phyloP scores from a whole-genome alignment of 345 rosid species.

The Citrus inodora region DNA sequence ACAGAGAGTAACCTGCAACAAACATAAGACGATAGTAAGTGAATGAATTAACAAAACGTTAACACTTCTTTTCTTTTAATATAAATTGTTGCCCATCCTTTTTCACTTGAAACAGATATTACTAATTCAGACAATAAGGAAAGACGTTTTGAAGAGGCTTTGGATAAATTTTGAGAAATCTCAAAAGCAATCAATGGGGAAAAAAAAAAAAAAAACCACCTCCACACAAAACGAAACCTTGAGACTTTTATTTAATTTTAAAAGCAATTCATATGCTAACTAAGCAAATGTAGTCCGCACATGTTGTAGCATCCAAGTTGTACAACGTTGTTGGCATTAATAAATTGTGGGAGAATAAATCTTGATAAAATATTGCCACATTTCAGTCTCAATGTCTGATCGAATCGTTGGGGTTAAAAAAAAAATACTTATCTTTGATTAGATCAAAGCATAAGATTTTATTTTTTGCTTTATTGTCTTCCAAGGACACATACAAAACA shows the following conservation, averaged over 20 bases:
- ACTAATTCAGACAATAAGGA: neutral
- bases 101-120: too few species aligned
- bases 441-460: neutral
- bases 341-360: neutral
- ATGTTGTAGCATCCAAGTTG: neutral
- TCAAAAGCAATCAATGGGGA: too few species aligned
- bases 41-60: too few species aligned
- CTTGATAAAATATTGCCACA: neutral
- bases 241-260: neutral
- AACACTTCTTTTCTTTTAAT: too few species aligned
- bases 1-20: too few species aligned
- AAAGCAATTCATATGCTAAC: neutral
- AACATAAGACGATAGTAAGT: too few species aligned
- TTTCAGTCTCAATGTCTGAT: neutral
- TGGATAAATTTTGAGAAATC: too few species aligned
- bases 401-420: neutral
- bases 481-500: neutral
- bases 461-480: neutral
- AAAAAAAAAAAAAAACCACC: too few species aligned
- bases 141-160: too few species aligned
- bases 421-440: neutral
- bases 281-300: neutral
- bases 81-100: too few species aligned
- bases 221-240: conserved; percentile 1
- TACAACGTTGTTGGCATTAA: neutral